Evolutionary conservation across 208 protist genomes (phyloP), one percentile per base, ranked within the genome.

Genomic region (Novymonas esmeraldas): DNA sequence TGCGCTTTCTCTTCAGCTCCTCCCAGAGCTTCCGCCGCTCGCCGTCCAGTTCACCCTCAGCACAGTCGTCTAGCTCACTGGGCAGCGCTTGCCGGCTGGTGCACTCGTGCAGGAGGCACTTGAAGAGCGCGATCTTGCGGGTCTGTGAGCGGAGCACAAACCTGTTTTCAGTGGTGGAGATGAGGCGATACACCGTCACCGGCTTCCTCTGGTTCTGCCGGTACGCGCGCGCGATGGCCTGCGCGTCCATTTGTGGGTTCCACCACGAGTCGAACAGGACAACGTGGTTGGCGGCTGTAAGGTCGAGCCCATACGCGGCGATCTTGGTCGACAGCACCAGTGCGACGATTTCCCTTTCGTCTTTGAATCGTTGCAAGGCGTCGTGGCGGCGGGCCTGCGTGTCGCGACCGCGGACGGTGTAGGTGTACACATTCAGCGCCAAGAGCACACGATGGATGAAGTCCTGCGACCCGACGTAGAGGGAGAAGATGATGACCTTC

Each of bases 211-310:
- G 99, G 38, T 99, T 99, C 6, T 99, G 98, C 22, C 99, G 82
- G 84, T 99, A 99, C 2, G 94, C 95, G 33, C 99, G 85, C 60
- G 95, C 95, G 67, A 95, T 80, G 29, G 95, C 97, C 73, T 99
- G 98, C 5, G 98, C 75, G 67, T 99, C 98, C 44, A 98, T 98
- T 73, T 99, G 98, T 14, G 98, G 98, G 70, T 99, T 99, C 97
- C 97, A 99, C 90, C 98, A 98, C n/a, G 83, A 93, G 69, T 99
- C 99, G 76, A 98, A 99, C 29, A 99, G 90, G 33, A 99, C 89
- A 6, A 99, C 98, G 20, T 98, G 99, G 73, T 99, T 98, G 14
- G 98, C 99, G 2, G 93, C 97, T 1, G 94, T 97, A 34, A 99
- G 92, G 73, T 99, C 99, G 45, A 99, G 97, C 26, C 99, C 99